A percentile compares a stretch with the other conserved stretches of the same genome.
phyloP scores from a whole-genome alignment of 192 early-diverging fungal genomes.

The Coemansia sp. region DNA sequence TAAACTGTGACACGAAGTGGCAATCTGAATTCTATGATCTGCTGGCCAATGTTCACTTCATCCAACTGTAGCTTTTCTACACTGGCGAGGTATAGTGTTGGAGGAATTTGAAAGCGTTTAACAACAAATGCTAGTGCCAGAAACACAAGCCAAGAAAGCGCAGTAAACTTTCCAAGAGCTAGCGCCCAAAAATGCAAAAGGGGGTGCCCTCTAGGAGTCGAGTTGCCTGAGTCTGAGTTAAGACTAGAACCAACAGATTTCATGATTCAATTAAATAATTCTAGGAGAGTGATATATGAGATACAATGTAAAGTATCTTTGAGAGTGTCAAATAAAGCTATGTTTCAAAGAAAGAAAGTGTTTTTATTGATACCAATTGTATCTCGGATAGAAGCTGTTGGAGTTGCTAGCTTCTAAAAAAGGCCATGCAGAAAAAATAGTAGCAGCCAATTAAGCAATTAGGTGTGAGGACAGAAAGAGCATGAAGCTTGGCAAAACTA shows the following conservation, averaged over 20 bases:
- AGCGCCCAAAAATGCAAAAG: not conserved
- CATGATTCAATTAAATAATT: not conserved
- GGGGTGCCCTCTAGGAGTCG: not conserved
- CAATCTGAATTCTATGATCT: not conserved
- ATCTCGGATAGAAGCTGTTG: too few species aligned
- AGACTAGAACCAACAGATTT: not conserved
- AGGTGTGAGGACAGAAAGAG: too few species aligned
- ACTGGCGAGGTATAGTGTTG: not conserved
- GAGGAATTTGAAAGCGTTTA: slow-evolving; percentile 2
- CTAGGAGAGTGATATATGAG: too few species aligned
- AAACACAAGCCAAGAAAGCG: not conserved
- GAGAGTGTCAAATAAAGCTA: too few species aligned
- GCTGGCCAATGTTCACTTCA: not conserved
- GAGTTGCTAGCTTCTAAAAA: too few species aligned
- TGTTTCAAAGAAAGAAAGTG: too few species aligned
- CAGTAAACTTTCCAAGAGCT: not conserved
- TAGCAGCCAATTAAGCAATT: too few species aligned
- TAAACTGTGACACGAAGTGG: slow-evolving; percentile 3
- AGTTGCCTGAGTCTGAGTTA: not conserved
- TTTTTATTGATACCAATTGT: too few species aligned
- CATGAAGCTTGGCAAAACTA: too few species aligned
- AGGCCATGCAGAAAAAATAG: too few species aligned
- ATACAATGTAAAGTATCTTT: too few species aligned
- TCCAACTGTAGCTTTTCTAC: not conserved
- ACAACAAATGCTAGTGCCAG: not conserved